Conservation (phyloP, 129 eudicot species). For the Heracleum sosnowskyi region DNA sequence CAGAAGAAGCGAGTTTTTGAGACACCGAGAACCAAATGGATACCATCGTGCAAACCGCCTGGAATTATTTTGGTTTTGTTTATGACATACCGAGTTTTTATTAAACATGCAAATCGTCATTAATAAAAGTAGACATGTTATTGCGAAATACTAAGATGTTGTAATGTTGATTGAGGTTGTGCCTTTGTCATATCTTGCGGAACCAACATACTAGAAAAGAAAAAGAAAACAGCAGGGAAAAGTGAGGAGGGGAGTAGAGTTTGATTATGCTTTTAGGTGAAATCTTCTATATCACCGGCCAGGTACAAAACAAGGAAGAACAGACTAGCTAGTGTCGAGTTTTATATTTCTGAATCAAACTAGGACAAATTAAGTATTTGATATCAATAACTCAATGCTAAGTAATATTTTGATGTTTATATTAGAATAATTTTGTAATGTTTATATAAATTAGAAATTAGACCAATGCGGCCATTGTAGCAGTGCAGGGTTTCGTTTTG, state of each 20-base stretch:
- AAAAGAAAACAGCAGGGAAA: neutral
- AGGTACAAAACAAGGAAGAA: too few species aligned
- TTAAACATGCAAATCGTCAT: neutral
- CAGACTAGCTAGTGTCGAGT: too few species aligned
- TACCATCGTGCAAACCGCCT: neutral
- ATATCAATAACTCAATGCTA: too few species aligned
- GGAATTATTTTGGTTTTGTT: neutral
- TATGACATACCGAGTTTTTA: neutral
- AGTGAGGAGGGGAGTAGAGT: neutral
- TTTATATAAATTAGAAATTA: too few species aligned
- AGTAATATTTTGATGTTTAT: too few species aligned
- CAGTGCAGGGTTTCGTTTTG: too few species aligned
- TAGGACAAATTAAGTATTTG: too few species aligned
- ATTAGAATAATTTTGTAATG: too few species aligned
- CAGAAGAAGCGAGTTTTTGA: slow-evolving; percentile 85
- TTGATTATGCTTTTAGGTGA: too few species aligned
- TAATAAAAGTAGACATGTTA: neutral
- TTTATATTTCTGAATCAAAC: too few species aligned
- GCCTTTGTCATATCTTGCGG: neutral
- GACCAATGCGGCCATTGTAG: too few species aligned
- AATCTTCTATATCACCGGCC: too few species aligned
- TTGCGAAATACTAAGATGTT: neutral
- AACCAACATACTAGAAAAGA: neutral
- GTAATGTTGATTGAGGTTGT: neutral
- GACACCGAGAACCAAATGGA: slow-evolving; percentile 11